A percentile compares a stretch with the other conserved stretches of the same genome.
These are phyloP conservation scores for Termitomyces sp. DNA, from an alignment of 768 basidiomycete genomes.

Conservation along the genomic window DNA sequence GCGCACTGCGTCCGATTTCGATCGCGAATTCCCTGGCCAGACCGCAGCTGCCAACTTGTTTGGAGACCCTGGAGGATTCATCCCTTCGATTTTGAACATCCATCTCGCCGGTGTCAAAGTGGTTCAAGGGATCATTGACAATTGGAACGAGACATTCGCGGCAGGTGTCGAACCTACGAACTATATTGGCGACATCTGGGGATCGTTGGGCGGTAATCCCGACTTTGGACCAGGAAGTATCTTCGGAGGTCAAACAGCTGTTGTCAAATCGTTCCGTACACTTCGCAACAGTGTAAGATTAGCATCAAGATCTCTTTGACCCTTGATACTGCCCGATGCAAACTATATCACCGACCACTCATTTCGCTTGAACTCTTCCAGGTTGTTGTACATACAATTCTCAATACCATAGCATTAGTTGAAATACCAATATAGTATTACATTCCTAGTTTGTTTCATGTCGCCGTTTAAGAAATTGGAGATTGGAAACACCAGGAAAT, in stretches of 20 bases:
- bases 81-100: conserved; percentile 7
- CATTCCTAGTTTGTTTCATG: too few relatives aligned
- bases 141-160: conserved; percentile 5
- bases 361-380: too few relatives aligned
- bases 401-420: too few relatives aligned
- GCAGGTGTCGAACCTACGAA: conserved; percentile 6
- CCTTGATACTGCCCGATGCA: background rate
- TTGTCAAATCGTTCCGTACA: background rate
- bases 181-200: conserved; percentile 12
- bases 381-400: background rate
- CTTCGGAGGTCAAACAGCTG: background rate
- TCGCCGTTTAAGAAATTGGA: too few relatives aligned
- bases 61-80: conserved; percentile 7
- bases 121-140: conserved; percentile 4
- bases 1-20: conserved; percentile 12
- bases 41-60: conserved; percentile 7
- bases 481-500: too few relatives aligned
- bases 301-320: background rate
- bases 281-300: background rate
- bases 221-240: conserved; percentile 11
- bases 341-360: background rate
- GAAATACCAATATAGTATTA: too few relatives aligned
- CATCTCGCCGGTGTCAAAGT: conserved; percentile 11
- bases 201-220: conserved; percentile 10
- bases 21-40: conserved; percentile 9